Evolutionary conservation across 1,284 basidiomycete species (phyloP).

Genomic region (Filobasidium uniguttulatum): DNA sequence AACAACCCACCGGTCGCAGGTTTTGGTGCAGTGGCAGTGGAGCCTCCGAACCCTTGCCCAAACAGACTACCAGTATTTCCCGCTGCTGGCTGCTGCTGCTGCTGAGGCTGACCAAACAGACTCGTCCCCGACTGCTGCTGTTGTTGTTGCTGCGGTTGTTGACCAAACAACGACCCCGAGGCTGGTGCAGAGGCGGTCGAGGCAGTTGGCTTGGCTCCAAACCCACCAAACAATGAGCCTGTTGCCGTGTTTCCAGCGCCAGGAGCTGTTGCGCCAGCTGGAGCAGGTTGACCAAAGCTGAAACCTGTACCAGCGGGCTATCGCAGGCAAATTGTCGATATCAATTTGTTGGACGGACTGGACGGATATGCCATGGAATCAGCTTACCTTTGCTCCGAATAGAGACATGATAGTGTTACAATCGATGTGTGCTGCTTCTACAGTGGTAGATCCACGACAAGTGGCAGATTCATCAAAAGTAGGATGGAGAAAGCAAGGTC

Average conservation of each 20-base stretch:
- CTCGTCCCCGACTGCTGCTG: not conserved
- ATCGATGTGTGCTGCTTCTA: too few species aligned
- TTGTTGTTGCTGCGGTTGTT: conserved; percentile 2
- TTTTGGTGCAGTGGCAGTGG: not conserved
- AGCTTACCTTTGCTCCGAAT: not conserved
- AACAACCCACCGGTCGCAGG: not conserved
- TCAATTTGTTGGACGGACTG: not conserved
- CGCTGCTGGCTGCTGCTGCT: conserved; percentile 5
- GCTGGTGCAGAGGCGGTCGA: not conserved
- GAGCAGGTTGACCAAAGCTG: not conserved
- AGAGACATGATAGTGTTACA: not conserved
- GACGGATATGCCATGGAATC: not conserved
- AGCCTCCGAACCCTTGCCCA: not conserved
- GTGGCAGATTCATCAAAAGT: too few species aligned
- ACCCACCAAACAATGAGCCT: not conserved
- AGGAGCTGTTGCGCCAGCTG: not conserved
- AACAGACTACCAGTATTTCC: conserved; percentile 2
- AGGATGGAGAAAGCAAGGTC: too few species aligned
- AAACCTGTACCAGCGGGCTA: not conserved
- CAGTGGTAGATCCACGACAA: too few species aligned
- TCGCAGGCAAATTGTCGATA: too few species aligned
- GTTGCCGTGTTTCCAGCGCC: not conserved
- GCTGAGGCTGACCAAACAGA: conserved; percentile 8
- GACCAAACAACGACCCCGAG: not conserved
- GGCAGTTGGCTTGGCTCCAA: too few species aligned